phyloP scores from a whole-genome alignment of 1,139 yeast genomes.

The Geotrichum histeridarum region DNA sequence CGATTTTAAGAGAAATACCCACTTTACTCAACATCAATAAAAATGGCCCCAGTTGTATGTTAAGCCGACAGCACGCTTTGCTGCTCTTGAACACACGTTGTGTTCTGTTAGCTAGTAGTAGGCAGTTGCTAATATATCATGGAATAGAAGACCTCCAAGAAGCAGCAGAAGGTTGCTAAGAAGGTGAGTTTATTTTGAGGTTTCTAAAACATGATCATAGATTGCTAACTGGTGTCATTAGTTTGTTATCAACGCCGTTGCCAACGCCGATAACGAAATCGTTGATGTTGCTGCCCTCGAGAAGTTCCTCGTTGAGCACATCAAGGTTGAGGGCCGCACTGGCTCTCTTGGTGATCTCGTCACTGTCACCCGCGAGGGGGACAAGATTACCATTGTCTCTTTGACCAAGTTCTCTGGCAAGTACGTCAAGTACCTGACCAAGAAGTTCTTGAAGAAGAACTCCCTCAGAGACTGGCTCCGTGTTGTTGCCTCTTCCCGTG shows the following conservation, averaged over 20 bases:
- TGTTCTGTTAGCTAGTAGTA: conserved; percentile 38
- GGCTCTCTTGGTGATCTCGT: conserved; percentile 97
- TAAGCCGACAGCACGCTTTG: conserved; percentile 30
- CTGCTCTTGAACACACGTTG: conserved; percentile 24
- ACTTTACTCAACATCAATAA: conserved; percentile 22
- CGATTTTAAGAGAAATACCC: too few relatives aligned
- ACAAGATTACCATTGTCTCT: conserved; percentile 78
- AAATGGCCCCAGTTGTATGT: conserved; percentile 92
- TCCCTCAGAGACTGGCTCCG: conserved; percentile 98
- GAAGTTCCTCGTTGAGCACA: conserved; percentile 97
- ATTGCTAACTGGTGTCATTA: neutral
- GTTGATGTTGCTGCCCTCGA: conserved; percentile 97
- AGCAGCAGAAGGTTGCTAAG: conserved; percentile 44
- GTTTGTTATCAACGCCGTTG: conserved; percentile 93
- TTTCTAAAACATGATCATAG: neutral
- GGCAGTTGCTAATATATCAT: conserved; percentile 41
- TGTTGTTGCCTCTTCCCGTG: conserved; percentile 93
- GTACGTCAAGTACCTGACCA: conserved; percentile 98
- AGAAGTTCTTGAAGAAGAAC: conserved; percentile 99
- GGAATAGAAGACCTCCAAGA: conserved; percentile 66
- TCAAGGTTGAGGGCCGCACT: conserved; percentile 94
- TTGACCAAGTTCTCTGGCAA: conserved; percentile 98
- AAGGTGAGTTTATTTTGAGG: conserved; percentile 18
- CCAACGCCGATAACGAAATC: conserved; percentile 90
- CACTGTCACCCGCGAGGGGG: conserved; percentile 80